A percentile compares a stretch with the other conserved stretches of the same genome.
Conservation (phyloP, 371 early-diverging fungal species). For the Circinella minor region DNA sequence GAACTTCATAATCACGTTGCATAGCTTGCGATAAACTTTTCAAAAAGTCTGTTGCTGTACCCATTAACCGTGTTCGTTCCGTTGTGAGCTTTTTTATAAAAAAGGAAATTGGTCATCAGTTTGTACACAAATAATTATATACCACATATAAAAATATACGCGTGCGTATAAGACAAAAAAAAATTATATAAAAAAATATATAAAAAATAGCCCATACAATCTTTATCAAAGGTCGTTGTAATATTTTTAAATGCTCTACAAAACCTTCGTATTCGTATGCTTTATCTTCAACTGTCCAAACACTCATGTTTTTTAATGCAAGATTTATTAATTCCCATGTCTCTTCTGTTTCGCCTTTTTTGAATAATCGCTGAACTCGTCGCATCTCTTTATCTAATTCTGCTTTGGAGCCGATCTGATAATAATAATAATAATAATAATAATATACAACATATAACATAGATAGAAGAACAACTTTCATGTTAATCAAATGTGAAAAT, state of each 20-base stretch:
- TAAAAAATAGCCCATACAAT: conserved; percentile 24
- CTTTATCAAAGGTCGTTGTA: conserved; percentile 36
- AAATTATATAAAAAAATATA: not conserved
- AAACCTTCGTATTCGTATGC: conserved; percentile 32
- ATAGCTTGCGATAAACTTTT: conserved; percentile 47
- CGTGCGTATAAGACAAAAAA: not conserved
- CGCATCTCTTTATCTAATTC: conserved; percentile 47
- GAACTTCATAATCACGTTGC: conserved; percentile 48
- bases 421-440: not conserved
- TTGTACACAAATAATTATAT: conserved; percentile 2
- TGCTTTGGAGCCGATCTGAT: conserved; percentile 31
- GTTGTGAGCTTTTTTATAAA: conserved; percentile 45
- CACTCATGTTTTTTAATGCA: conserved; percentile 36
- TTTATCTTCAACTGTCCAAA: conserved; percentile 28
- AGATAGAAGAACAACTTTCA: no score
- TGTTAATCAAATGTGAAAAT: no score
- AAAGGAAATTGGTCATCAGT: conserved; percentile 6
- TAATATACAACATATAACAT: not conserved
- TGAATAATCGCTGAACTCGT: conserved; percentile 27
- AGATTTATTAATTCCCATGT: conserved; percentile 41
- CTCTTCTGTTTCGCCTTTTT: conserved; percentile 39
- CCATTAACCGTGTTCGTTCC: conserved; percentile 59
- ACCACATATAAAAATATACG: conserved; percentile 5
- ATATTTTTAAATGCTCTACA: conserved; percentile 33
- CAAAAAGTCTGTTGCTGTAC: conserved; percentile 54